These are phyloP conservation scores for Diplodia mutila DNA, from an alignment of 2,329 filamentous ascomycete species.

Conservation along the genomic window DNA sequence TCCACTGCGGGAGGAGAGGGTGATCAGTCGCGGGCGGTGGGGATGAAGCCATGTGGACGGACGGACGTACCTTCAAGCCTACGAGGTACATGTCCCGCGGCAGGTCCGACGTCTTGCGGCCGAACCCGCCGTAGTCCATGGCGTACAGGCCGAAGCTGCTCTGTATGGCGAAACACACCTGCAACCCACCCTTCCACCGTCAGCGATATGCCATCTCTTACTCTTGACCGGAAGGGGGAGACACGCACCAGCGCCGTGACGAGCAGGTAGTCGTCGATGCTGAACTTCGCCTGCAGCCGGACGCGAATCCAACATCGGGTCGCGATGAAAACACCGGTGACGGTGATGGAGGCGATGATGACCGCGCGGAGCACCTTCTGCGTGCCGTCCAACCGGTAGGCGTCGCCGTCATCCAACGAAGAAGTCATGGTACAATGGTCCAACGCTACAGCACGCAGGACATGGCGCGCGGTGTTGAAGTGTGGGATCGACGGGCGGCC, in stretches of 20 bases:
- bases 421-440: neutral
- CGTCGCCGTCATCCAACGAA: neutral
- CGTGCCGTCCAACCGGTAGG: neutral
- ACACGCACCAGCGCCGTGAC: neutral
- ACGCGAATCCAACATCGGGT: constrained; percentile 7
- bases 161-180: neutral
- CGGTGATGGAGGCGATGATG: neutral
- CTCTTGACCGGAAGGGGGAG: no score
- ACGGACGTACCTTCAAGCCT: neutral
- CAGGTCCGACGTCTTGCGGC: neutral
- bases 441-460: neutral
- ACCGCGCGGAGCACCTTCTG: neutral
- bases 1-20: neutral
- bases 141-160: constrained; percentile 1
- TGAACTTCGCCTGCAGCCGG: constrained; percentile 11
- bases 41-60: no score
- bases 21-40: no score
- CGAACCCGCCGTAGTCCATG: constrained; percentile 8
- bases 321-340: constrained; percentile 1
- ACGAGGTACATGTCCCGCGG: neutral
- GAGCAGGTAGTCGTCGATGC: constrained; percentile 11
- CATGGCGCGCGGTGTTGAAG: neutral
- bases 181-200: no score
- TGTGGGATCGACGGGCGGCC: no score
- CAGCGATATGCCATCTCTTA: no score